Evolutionary conservation across 2,329 filamentous ascomycete genomes (phyloP).

Genomic region (Zasmidium angulare): DNA sequence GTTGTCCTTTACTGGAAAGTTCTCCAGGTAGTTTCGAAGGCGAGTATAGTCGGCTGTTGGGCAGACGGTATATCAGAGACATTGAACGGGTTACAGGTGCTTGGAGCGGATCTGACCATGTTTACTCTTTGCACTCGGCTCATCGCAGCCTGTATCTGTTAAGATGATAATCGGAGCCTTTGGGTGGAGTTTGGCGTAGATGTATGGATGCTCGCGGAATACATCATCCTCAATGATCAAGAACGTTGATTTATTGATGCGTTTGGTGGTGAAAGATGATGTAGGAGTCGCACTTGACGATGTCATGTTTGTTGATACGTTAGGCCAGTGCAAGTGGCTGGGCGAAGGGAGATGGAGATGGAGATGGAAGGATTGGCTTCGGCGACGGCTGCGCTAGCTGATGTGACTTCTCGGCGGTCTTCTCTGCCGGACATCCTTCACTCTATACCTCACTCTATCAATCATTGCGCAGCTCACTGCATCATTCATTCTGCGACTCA

Average conservation of each 20-base stretch:
- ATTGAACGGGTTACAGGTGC: not conserved
- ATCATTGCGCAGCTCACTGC: too few species aligned
- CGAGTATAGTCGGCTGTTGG: constrained; percentile 32
- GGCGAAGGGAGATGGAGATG: too few species aligned
- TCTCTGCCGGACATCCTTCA: too few species aligned
- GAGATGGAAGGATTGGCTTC: too few species aligned
- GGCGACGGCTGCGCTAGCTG: too few species aligned
- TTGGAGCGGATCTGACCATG: constrained; percentile 17
- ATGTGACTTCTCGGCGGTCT: too few species aligned
- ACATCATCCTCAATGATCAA: constrained; percentile 46
- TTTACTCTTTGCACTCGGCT: constrained; percentile 30
- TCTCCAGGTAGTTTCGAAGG: constrained; percentile 45
- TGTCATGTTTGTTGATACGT: too few species aligned
- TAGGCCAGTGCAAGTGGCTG: too few species aligned
- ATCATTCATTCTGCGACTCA: too few species aligned
- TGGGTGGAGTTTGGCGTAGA: constrained; percentile 48
- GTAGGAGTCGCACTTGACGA: too few species aligned
- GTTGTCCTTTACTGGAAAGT: constrained; percentile 39
- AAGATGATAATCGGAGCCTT: constrained; percentile 37
- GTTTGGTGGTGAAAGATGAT: constrained; percentile 37
- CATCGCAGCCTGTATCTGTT: constrained; percentile 49
- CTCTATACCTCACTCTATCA: too few species aligned
- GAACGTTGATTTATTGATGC: constrained; percentile 47
- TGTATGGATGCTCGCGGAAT: constrained; percentile 45
- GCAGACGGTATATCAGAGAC: not conserved